Conservation (phyloP, 345 rosid species). For the Rhodamnia argentea region DNA sequence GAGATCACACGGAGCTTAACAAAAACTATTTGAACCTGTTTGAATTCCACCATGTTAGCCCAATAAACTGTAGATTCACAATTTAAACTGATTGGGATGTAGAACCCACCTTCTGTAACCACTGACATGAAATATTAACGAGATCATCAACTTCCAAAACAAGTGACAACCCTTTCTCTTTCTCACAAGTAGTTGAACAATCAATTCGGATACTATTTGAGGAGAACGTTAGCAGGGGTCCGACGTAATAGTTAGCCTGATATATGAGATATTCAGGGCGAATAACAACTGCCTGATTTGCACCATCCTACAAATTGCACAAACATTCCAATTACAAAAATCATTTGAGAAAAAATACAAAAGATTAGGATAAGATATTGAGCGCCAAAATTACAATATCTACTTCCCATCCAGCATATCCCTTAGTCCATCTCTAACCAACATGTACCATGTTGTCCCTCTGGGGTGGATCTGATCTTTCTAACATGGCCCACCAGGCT, state of each 20-base stretch:
- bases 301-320: slow-evolving; percentile 41
- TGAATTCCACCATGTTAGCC: neutral
- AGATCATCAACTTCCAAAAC: slow-evolving; percentile 71
- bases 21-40: slow-evolving; percentile 47
- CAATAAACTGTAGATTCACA: neutral
- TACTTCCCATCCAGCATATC: neutral
- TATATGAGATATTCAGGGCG: slow-evolving; percentile 52
- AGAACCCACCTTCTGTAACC: slow-evolving; percentile 59
- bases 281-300: slow-evolving; percentile 24
- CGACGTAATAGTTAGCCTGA: slow-evolving; percentile 28
- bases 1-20: slow-evolving; percentile 41
- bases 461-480: neutral
- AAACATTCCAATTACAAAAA: slow-evolving; percentile 6
- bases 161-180: slow-evolving; percentile 24
- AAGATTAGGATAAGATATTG: neutral
- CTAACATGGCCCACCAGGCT: neutral
- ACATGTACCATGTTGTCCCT: neutral
- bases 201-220: slow-evolving; percentile 36
- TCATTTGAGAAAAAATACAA: neutral
- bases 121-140: slow-evolving; percentile 40
- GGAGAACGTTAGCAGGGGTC: slow-evolving; percentile 47
- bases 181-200: slow-evolving; percentile 21
- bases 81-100: neutral
- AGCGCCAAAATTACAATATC: neutral
- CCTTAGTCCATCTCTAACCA: neutral